A percentile compares a stretch with the other conserved stretches of the same genome.
These are phyloP conservation scores for Amaranthus hypochondriacus DNA, from an alignment of 148 eudicot genomes.

Conservation along the genomic window DNA sequence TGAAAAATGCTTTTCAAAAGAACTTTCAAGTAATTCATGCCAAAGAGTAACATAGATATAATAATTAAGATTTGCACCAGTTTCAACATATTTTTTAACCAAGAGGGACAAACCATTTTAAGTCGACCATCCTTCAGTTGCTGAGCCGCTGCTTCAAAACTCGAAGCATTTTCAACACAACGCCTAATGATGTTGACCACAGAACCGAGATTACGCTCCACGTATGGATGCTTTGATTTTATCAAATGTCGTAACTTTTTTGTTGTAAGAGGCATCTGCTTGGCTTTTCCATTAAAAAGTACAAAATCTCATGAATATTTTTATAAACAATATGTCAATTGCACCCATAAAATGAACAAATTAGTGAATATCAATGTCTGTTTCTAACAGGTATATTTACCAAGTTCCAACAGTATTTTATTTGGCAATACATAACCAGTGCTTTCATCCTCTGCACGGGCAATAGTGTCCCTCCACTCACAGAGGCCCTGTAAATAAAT, in stretches of 20 bases:
- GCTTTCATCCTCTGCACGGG: constrained; percentile 98
- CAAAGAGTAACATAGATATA: constrained; percentile 2
- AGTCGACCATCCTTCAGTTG: constrained; percentile 51
- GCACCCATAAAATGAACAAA: not conserved
- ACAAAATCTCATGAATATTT: constrained; percentile 1
- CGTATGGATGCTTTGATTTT: constrained; percentile 73
- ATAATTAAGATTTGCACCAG: not conserved
- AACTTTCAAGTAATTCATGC: not conserved
- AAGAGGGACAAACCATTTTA: constrained; percentile 42
- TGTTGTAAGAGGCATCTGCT: constrained; percentile 88
- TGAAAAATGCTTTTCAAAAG: not conserved
- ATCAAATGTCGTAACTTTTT: constrained; percentile 54
- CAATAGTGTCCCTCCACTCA: constrained; percentile 91
- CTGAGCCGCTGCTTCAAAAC: constrained; percentile 67
- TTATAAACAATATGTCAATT: not conserved
- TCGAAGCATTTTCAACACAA: constrained; percentile 67
- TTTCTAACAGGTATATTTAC: constrained; percentile 28
- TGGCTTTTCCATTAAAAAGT: constrained; percentile 55
- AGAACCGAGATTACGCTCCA: constrained; percentile 78
- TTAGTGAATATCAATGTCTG: not conserved
- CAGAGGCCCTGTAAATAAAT: constrained; percentile 59
- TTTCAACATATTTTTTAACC: not conserved
- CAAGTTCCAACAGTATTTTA: constrained; percentile 80
- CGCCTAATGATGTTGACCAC: constrained; percentile 71
- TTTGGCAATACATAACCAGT: constrained; percentile 95